Evolutionary conservation across 2,329 filamentous ascomycete species (phyloP), one percentile per base, ranked within the genome.

Genomic region (Claviceps arundinis): DNA sequence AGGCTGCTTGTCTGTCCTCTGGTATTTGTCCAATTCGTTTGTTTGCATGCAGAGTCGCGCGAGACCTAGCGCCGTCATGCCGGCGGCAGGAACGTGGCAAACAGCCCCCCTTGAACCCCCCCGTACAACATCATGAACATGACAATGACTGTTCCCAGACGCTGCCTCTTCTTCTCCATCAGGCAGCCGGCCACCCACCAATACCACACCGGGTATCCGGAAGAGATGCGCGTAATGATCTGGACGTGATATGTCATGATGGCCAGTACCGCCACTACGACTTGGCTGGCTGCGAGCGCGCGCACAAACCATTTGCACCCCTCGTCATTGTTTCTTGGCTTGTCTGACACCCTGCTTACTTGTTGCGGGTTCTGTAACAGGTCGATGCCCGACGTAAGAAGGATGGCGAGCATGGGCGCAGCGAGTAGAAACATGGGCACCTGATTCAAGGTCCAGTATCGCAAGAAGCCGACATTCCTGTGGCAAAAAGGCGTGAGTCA

Each of bases 151-250:
- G 63, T 60, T 0, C 65, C 67, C 58, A 71, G 51, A 54, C 60
- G 48, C 52, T 59, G 50, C 54, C 61, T 56, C 57, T 64, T 62
- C 9, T 61, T 58, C 24, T 68, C 63, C 46, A 65, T 58, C 6
- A 79, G 59, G 37, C 64, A 66, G 4, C 68, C 69, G 1, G 86
- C 87, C 41, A 95, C 65, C 74, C 85, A 88, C 74, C 86, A 84
- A 64, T 95, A 93, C 89, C 89, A 96, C 17, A 93, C 68, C 1
- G 89, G 87, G 66, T 91, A 95, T 0, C 84, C 91, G 0, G 90
- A 95, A 1, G 88, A 85, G 16, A 98, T 76, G 24, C 93, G 81
- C 45, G 85, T 95, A 61, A 97, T 85, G 59, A 98, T 94, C 68
- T 98, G 93, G 26, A 96, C 85, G 64, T 98, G 93, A 63, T 94